Evolutionary conservation across 225 moss, liverwort and hornwort species (phyloP).

Genomic region (Polytrichum formosum): DNA sequence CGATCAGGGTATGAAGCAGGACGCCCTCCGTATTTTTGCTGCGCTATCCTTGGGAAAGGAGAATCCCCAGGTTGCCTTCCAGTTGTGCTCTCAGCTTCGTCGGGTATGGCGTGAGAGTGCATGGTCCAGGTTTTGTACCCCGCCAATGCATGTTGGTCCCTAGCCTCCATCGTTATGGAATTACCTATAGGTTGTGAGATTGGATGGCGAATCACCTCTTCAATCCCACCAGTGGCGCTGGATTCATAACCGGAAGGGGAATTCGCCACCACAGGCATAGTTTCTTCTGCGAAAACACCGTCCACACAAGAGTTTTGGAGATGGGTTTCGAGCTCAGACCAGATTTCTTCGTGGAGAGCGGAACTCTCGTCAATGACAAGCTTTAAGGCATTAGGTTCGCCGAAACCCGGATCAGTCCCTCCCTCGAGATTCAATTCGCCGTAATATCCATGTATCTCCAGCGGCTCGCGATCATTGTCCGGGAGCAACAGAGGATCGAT

Average conservation of each 20-base stretch:
- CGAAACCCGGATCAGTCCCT: neutral
- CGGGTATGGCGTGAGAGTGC: slow-evolving; percentile 18
- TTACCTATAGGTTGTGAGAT: neutral
- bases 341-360: slow-evolving; percentile 23
- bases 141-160: neutral
- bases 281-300: neutral
- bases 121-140: slow-evolving; percentile 20
- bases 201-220: neutral
- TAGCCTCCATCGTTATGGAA: neutral
- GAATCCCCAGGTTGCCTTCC: slow-evolving; percentile 5
- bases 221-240: neutral
- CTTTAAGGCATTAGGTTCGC: neutral
- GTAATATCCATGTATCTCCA: neutral
- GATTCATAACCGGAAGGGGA: slow-evolving; percentile 7
- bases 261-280: slow-evolving; percentile 1
- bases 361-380: neutral
- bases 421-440: neutral
- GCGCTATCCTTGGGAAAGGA: neutral
- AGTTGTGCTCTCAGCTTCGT: slow-evolving; percentile 21
- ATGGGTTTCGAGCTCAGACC: slow-evolving; percentile 27
- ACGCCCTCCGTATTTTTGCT: neutral
- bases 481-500: neutral
- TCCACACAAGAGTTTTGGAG: slow-evolving; percentile 4
- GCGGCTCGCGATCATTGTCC: neutral
- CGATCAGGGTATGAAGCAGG: too few relatives aligned